A percentile compares a stretch with the other conserved stretches of the same genome.
phyloP scores from a whole-genome alignment of 2,329 filamentous ascomycete species.

The Chaetomiaceae sp. region DNA sequence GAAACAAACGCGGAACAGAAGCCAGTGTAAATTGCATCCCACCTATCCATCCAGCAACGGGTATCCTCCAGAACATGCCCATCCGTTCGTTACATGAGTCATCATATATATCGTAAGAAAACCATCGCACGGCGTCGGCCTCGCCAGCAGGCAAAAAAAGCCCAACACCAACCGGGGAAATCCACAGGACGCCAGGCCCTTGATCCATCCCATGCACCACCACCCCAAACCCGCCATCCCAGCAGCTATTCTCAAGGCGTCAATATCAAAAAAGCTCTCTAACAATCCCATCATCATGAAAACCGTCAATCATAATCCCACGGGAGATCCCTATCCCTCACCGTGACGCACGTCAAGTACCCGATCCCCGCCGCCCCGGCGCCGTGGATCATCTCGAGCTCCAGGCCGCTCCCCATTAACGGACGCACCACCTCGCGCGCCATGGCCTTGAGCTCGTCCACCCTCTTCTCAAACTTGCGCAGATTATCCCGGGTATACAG shows the following conservation, averaged over 20 bases:
- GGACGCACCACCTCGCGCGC: slow-evolving; percentile 79
- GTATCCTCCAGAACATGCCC: slow-evolving; percentile 17
- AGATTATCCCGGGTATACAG: slow-evolving; percentile 84
- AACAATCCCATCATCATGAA: background rate
- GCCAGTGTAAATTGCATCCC: slow-evolving; percentile 6
- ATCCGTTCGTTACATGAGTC: slow-evolving; percentile 15
- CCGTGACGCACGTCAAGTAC: slow-evolving; percentile 48
- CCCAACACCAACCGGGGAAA: background rate
- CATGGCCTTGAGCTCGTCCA: slow-evolving; percentile 83
- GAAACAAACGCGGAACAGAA: background rate
- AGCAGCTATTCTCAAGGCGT: background rate
- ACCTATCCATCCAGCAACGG: slow-evolving; percentile 15
- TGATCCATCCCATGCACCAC: background rate
- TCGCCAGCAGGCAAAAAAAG: background rate
- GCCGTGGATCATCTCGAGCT: slow-evolving; percentile 61
- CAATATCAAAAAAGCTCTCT: too few relatives aligned
- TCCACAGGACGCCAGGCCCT: slow-evolving; percentile 9
- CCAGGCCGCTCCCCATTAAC: slow-evolving; percentile 78
- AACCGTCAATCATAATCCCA: slow-evolving; percentile 38
- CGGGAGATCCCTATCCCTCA: slow-evolving; percentile 46
- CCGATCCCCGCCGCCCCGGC: slow-evolving; percentile 40
- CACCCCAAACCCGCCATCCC: background rate
- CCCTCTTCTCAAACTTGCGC: slow-evolving; percentile 74
- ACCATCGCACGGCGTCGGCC: background rate
- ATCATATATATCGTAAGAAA: slow-evolving; percentile 17